Conservation (phyloP, 352 stramenopile species). For the Pythium angustatum region DNA sequence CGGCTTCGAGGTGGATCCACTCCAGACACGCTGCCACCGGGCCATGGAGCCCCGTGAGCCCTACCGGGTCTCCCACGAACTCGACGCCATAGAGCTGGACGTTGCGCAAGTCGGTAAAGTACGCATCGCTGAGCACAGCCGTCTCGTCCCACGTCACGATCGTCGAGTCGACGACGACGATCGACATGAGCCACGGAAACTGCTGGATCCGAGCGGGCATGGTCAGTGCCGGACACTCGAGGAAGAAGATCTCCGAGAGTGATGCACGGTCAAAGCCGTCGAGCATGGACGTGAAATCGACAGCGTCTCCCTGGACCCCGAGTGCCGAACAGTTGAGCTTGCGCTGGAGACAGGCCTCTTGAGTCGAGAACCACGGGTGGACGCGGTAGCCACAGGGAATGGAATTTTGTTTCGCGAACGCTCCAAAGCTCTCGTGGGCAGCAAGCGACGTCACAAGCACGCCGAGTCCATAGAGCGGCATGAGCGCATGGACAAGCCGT, state of each 20-base stretch:
- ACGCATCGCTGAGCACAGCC: neutral
- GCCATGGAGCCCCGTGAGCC: neutral
- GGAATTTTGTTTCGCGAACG: neutral
- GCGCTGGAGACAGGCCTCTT: slow-evolving; percentile 18
- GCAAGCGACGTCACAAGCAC: neutral
- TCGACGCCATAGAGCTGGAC: slow-evolving; percentile 5
- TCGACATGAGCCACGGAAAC: slow-evolving; percentile 2
- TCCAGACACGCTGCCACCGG: slow-evolving; percentile 5
- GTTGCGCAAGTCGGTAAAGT: neutral
- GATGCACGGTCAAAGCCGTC: neutral
- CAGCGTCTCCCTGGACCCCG: neutral
- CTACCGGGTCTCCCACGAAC: neutral
- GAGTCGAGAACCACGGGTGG: slow-evolving; percentile 20
- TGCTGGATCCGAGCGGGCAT: neutral
- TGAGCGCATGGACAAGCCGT: neutral
- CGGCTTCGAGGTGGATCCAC: slow-evolving; percentile 12
- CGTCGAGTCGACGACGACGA: neutral
- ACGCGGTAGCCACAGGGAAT: slow-evolving; percentile 15
- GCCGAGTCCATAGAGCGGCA: slow-evolving; percentile 6
- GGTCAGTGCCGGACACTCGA: slow-evolving; percentile 8
- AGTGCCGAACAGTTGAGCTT: slow-evolving; percentile 14
- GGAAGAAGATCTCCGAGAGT: slow-evolving; percentile 9
- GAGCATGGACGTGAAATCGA: slow-evolving; percentile 4
- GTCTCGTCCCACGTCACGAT: neutral
- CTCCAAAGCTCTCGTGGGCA: neutral